Conservation (phyloP, 2,329 filamentous ascomycete species). For the Curvularia verruculosa region DNA sequence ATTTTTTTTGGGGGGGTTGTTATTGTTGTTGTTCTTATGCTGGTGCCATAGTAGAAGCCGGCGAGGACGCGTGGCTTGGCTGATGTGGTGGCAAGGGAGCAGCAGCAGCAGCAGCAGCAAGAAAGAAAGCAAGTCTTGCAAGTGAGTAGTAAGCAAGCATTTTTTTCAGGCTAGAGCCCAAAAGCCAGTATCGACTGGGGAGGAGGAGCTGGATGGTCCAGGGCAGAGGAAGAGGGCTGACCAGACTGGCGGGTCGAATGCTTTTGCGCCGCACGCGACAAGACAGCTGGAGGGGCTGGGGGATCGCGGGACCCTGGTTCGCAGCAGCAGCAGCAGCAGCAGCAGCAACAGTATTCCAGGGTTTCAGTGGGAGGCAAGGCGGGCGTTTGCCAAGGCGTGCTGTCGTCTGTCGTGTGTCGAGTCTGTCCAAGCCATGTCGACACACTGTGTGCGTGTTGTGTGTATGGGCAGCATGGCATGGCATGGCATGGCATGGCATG, state of each 20-base stretch:
- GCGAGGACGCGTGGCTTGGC: not conserved
- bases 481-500: too few relatives aligned
- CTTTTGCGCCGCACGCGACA: slow-evolving; percentile 27
- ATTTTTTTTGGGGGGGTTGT: too few relatives aligned
- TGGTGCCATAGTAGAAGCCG: too few relatives aligned
- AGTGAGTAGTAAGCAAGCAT: too few relatives aligned
- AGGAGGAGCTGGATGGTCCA: not conserved
- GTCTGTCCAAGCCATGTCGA: not conserved
- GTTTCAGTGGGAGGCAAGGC: slow-evolving; percentile 2
- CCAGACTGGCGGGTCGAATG: slow-evolving; percentile 24
- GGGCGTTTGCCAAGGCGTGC: slow-evolving; percentile 13
- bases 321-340: too few relatives aligned
- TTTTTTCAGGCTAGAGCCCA: not conserved
- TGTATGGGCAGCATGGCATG: too few relatives aligned
- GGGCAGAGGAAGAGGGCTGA: not conserved
- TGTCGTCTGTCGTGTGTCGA: slow-evolving; percentile 8
- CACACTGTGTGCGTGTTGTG: too few relatives aligned
- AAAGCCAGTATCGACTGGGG: too few relatives aligned
- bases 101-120: not conserved
- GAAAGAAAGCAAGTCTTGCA: slow-evolving; percentile 1
- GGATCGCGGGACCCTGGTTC: not conserved
- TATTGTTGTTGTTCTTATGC: too few relatives aligned
- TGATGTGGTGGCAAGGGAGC: not conserved
- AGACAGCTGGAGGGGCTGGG: slow-evolving; percentile 8
- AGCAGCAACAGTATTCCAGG: too few relatives aligned